Conservation (phyloP, 495 filamentous ascomycete genomes). For the Rhizodiscina lignyota region DNA sequence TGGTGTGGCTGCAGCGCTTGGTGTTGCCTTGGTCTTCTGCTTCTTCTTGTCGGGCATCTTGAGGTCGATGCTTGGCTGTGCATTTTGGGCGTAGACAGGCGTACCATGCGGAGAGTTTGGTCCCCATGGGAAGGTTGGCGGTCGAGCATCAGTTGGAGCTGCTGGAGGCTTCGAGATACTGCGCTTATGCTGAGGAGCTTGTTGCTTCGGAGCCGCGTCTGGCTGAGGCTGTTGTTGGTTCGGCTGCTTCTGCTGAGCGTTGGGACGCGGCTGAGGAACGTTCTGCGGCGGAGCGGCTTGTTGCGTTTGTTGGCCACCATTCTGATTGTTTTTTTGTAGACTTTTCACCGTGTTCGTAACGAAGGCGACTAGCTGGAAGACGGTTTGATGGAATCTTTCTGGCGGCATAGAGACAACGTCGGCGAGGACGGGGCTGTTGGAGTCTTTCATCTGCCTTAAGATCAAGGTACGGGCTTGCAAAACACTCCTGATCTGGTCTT, state of each 20-base stretch:
- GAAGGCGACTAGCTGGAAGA: no score
- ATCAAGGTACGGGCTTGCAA: no score
- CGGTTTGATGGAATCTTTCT: no score
- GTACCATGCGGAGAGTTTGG: not conserved
- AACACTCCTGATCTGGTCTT: no score
- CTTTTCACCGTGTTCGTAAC: no score
- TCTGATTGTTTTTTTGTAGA: no score
- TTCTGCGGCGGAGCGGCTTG: not conserved
- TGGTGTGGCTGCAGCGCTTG: not conserved
- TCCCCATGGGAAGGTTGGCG: not conserved
- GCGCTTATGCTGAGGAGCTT: not conserved
- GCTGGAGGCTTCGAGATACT: not conserved
- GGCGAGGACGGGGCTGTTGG: conserved; percentile 2
- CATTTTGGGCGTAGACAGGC: not conserved
- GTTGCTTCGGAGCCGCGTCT: not conserved
- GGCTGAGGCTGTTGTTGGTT: not conserved
- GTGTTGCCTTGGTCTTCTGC: not conserved
- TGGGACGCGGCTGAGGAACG: not conserved
- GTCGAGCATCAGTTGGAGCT: not conserved
- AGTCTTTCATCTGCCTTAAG: conserved; percentile 7
- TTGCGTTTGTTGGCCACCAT: no score
- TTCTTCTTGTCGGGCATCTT: not conserved
- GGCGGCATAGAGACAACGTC: not conserved
- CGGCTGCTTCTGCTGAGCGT: not conserved
- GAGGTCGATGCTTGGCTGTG: not conserved